Percentiles rank a stretch among this genome's conserved stretches.
These are phyloP conservation scores for Lentinus brumalis DNA, from an alignment of 768 basidiomycete genomes.

Conservation along the genomic window DNA sequence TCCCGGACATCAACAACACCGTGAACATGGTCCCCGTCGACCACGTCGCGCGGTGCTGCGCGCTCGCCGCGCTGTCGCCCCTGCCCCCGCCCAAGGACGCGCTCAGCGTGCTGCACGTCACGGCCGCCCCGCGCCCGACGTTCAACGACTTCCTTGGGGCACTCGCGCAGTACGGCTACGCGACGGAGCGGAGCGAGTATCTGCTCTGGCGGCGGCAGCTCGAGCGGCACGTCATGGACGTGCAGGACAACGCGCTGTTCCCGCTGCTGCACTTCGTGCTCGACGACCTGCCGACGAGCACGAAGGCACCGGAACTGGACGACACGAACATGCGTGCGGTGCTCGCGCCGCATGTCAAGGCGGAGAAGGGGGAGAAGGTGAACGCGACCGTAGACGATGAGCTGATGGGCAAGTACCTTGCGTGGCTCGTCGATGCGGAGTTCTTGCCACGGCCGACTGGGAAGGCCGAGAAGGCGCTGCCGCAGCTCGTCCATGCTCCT, in stretches of 20 bases:
- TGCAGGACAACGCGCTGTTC: constrained; percentile 95
- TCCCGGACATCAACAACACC: constrained; percentile 97
- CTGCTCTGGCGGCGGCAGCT: constrained; percentile 88
- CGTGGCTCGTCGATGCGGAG: constrained; percentile 86
- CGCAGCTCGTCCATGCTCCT: constrained; percentile 42
- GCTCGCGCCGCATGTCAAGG: constrained; percentile 41
- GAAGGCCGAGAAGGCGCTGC: constrained; percentile 47
- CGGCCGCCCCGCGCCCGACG: constrained; percentile 82
- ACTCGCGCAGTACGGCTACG: constrained; percentile 78
- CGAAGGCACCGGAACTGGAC: constrained; percentile 89
- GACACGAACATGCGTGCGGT: constrained; percentile 80
- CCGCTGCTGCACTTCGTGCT: constrained; percentile 96
- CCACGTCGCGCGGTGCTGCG: constrained; percentile 84
- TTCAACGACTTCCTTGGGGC: constrained; percentile 85
- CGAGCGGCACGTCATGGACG: constrained; percentile 93
- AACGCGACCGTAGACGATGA: constrained; percentile 69
- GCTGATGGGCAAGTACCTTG: constrained; percentile 84
- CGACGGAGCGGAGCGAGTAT: constrained; percentile 81
- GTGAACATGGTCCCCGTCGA: constrained; percentile 99
- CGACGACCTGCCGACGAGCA: constrained; percentile 95
- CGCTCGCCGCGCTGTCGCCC: constrained; percentile 70
- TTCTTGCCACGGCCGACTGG: constrained; percentile 69
- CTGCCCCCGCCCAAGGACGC: constrained; percentile 37
- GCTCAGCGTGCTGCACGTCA: constrained; percentile 77
- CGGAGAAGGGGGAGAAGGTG: constrained; percentile 30